These are phyloP conservation scores for Cystobasidiopsis lactophilus DNA, from an alignment of 768 basidiomycete genomes.

Conservation along the genomic window DNA sequence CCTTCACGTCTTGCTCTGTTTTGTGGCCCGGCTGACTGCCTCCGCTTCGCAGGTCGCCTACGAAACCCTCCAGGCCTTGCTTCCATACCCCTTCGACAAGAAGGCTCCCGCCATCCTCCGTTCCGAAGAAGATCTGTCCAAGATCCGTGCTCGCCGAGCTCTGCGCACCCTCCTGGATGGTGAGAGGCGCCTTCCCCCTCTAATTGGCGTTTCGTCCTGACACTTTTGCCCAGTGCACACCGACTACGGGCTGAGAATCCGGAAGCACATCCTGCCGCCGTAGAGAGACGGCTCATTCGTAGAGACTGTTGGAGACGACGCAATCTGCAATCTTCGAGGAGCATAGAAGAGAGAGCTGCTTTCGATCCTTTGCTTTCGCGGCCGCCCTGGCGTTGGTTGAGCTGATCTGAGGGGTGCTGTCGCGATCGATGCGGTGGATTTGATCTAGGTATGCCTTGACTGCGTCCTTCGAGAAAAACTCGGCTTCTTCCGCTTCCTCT, in stretches of 20 bases:
- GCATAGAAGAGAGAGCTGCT: no score
- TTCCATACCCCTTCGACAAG: conserved; percentile 15
- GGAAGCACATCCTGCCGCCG: no score
- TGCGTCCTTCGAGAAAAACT: not conserved
- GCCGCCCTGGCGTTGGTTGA: no score
- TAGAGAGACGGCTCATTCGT: no score
- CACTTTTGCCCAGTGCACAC: no score
- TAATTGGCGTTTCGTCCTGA: no score
- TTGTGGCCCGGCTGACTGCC: not conserved
- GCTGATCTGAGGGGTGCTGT: not conserved
- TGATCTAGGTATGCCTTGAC: not conserved
- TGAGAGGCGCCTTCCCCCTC: no score
- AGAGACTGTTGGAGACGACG: no score
- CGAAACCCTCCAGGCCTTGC: conserved; percentile 42
- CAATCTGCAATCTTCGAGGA: no score
- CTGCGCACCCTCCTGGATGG: conserved; percentile 27
- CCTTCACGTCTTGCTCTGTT: not conserved
- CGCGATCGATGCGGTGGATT: not conserved
- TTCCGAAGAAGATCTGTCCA: conserved; percentile 42
- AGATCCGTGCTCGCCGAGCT: conserved; percentile 79
- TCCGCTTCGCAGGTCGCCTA: conserved; percentile 25
- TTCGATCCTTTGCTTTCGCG: no score
- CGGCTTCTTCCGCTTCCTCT: not conserved
- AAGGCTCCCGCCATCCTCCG: conserved; percentile 17
- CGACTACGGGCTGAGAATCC: no score